Base-by-base conservation (phyloP, 2,329 filamentous ascomycete genomes). In the Aspergillus hiratsukae region DNA sequence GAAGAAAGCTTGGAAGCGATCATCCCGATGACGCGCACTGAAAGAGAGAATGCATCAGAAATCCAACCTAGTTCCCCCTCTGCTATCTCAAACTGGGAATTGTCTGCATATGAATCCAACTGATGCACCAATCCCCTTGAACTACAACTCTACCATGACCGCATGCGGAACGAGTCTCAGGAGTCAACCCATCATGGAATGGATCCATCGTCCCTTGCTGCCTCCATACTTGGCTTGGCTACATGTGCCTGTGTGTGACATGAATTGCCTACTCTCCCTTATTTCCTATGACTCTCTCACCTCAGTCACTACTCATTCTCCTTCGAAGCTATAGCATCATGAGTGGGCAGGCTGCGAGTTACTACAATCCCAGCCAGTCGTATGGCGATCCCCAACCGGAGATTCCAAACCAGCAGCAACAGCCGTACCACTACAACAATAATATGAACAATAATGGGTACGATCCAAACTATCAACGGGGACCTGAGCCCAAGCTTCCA, bases 311-410 rank as follows among this genome's bases (percentile, higher is more conserved):
- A 19, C 55, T 53, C 48, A 31, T 35, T 37, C 35, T 45, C 11
- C 40, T 23, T 48, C 40, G 46, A 49, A 11, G 29, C 11, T 9
- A 46, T 58, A 58, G 56, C 59, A 57, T 49, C 46, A 74, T 74
- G 72, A 73, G 69, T 61, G 72, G 71, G 50, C 66, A 75, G 61
- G 72, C 72, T 19, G 67, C 67, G 10, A 69, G 65, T 53, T 75
- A 75, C 51, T 75, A 75, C 57, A 66, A 73, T 53, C 59, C 62
- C 6, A 61, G 57, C 28, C 68, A 70, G 59, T 60, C 61, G 50
- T 63, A 63, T 53, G 55, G 41, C 14, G 66, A 64, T 17, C 53
- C 54, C 28, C 61, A 61, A 46, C 50, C 53, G 37, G 57, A 48
- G 37, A 57, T 49, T 43, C 52, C 40, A 48, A 43, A 43, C 19